phyloP scores from a whole-genome alignment of 129 eudicot genomes.

The Mikania micrantha region DNA sequence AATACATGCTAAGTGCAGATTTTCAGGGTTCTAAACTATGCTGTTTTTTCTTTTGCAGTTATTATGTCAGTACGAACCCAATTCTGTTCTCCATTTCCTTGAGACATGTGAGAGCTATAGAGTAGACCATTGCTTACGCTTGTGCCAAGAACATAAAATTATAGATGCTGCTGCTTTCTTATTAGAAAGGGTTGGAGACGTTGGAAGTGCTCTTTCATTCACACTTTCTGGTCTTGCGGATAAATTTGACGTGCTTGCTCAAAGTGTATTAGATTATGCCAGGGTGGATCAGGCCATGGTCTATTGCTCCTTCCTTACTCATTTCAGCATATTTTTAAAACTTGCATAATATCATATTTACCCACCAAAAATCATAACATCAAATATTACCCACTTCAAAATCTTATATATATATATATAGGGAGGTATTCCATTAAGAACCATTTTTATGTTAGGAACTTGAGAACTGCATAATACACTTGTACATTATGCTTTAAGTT shows the following conservation, averaged over 20 bases:
- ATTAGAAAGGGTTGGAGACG: conserved; percentile 92
- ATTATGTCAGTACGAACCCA: conserved; percentile 69
- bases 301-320: neutral
- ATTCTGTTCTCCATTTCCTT: conserved; percentile 71
- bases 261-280: conserved; percentile 28
- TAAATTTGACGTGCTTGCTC: conserved; percentile 58
- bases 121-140: conserved; percentile 82
- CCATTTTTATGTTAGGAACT: too few relatives aligned
- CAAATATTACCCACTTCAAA: neutral
- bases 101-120: conserved; percentile 94
- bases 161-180: conserved; percentile 92
- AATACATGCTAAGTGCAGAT: neutral
- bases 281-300: conserved; percentile 39
- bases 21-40: conserved; percentile 1
- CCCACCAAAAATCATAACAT: neutral
- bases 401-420: too few relatives aligned
- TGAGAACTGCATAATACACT: too few relatives aligned
- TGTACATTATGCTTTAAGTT: too few relatives aligned
- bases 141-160: conserved; percentile 84
- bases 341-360: neutral
- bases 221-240: conserved; percentile 64
- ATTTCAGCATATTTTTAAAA: neutral
- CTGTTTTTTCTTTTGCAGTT: conserved; percentile 52
- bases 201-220: conserved; percentile 78
- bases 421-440: too few relatives aligned